Percentiles rank a stretch among this genome's conserved stretches.
phyloP scores from a whole-genome alignment of 2,329 filamentous ascomycete genomes.

The Trichoderma brevicompactum region DNA sequence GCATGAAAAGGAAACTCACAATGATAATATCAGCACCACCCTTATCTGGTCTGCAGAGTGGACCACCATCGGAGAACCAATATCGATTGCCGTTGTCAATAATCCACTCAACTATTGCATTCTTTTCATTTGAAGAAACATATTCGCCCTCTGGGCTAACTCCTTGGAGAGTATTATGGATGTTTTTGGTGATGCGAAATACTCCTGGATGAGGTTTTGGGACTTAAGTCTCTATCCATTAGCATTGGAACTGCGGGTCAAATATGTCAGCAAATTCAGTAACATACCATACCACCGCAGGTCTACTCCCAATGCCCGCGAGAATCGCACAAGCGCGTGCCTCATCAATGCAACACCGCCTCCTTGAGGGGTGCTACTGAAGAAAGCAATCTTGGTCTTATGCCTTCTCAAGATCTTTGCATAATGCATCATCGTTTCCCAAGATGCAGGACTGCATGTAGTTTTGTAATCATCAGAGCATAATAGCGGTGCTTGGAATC shows the following conservation, averaged over 20 bases:
- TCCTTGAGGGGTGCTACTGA: slow-evolving; percentile 80
- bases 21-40: slow-evolving; percentile 78
- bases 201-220: slow-evolving; percentile 79
- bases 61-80: slow-evolving; percentile 71
- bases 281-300: slow-evolving; percentile 70
- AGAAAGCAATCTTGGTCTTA: slow-evolving; percentile 74
- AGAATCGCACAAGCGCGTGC: slow-evolving; percentile 75
- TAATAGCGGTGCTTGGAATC: slow-evolving; percentile 64
- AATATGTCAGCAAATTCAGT: too few species aligned
- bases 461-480: slow-evolving; percentile 61
- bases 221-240: slow-evolving; percentile 50
- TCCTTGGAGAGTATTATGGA: slow-evolving; percentile 87
- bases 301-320: slow-evolving; percentile 67
- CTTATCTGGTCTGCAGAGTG: slow-evolving; percentile 64
- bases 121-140: slow-evolving; percentile 65
- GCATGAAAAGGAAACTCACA: slow-evolving; percentile 43
- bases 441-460: slow-evolving; percentile 65
- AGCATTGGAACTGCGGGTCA: too few species aligned
- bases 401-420: slow-evolving; percentile 65
- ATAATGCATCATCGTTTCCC: slow-evolving; percentile 67
- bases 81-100: slow-evolving; percentile 73
- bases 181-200: slow-evolving; percentile 83
- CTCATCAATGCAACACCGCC: slow-evolving; percentile 83
- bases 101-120: slow-evolving; percentile 72
- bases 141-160: slow-evolving; percentile 68